Conservation (phyloP, 805 yeast genomes). For the Starmerella cellae region DNA sequence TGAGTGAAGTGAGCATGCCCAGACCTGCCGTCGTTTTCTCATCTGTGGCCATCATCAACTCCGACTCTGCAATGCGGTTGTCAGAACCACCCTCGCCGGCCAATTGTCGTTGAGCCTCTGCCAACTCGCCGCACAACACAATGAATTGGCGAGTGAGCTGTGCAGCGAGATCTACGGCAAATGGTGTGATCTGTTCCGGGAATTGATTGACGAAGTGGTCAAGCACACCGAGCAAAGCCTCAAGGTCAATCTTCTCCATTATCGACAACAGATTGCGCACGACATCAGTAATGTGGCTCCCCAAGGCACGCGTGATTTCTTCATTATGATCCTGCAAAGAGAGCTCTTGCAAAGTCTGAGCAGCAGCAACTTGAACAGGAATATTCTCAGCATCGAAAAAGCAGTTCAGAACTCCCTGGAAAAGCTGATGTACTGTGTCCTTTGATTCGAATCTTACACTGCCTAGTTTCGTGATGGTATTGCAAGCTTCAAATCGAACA, state of each 20-base stretch:
- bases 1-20: slow-evolving; percentile 69
- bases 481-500: slow-evolving; percentile 49
- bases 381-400: slow-evolving; percentile 36
- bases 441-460: slow-evolving; percentile 45
- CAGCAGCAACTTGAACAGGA: slow-evolving; percentile 74
- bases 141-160: slow-evolving; percentile 56
- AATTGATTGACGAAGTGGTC: slow-evolving; percentile 89
- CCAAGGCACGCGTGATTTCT: slow-evolving; percentile 38
- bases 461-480: slow-evolving; percentile 43
- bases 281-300: slow-evolving; percentile 57
- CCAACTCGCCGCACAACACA: slow-evolving; percentile 51
- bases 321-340: slow-evolving; percentile 42
- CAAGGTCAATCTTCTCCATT: slow-evolving; percentile 74
- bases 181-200: slow-evolving; percentile 81
- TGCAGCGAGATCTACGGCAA: slow-evolving; percentile 55
- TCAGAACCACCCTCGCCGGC: slow-evolving; percentile 21
- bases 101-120: slow-evolving; percentile 30
- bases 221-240: slow-evolving; percentile 77
- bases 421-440: slow-evolving; percentile 52
- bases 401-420: slow-evolving; percentile 28
- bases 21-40: slow-evolving; percentile 74
- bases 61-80: slow-evolving; percentile 8
- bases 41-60: slow-evolving; percentile 33
- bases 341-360: slow-evolving; percentile 73
- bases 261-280: slow-evolving; percentile 67